Evolutionary conservation across 106 monocot species (phyloP), one percentile per base, ranked within the genome.

Genomic region (Chionographis japonica): DNA sequence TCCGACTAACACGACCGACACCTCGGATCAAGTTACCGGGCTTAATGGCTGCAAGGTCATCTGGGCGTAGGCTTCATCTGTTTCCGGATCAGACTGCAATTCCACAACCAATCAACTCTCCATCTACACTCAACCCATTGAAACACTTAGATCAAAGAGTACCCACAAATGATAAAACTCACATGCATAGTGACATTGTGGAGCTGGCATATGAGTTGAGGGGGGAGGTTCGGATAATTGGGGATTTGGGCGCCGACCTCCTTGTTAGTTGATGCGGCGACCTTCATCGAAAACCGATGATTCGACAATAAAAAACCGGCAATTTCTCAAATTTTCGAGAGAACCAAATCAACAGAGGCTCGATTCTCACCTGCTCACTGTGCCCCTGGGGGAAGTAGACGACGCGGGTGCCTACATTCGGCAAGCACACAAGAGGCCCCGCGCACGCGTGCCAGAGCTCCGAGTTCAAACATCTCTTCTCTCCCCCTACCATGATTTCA

Each of bases 151-250:
- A 69, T 0, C 7, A 40, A 52, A 53, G 27, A 27, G 27, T 27
- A 1, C 27, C 27, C 27, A 27, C 27, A 10, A 14, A 4, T 20
- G 8, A 37, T 52, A 52, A 42, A 63, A 84, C 93, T 79, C 73
- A 93, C 93, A 74, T 93, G 93, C 93, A 95, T 95, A 56, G 95
- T 95, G 49, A 86, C 86, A 80, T 92, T 79, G 40, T 89, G 95
- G 38, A 95, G 88, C 57, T 92, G 95, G 78, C 95, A 95, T 18
- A 95, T 86, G 49, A 95, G 82, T 41, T 95, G 95, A 2, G 95
- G 86, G 52, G 86, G 82, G 75, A 95, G 69, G 70, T 82, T 95
- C 0, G 95, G 95, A 54, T 95, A 95, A 77, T 92, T 92, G 2
- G 95, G 95, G 20, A 95, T 92, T 54, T 89, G 92, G 13, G 88